Conservation (phyloP, 495 filamentous ascomycete genomes). For the Aspergillus bertholletiae region DNA sequence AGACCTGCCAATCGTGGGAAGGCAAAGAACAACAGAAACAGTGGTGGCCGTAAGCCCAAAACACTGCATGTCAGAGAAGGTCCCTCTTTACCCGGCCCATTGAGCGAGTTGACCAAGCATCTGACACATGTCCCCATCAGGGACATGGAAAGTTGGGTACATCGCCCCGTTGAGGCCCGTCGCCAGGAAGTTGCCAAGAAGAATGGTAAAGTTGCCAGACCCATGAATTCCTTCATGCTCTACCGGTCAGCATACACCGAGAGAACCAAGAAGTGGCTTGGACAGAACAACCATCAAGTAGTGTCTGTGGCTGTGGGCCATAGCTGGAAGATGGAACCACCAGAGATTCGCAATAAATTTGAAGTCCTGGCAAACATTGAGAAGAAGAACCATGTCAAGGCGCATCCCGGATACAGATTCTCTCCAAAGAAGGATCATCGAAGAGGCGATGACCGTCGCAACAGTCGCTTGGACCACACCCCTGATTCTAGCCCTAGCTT, state of each 20-base stretch:
- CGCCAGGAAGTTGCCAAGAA: constrained; percentile 63
- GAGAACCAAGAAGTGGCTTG: constrained; percentile 75
- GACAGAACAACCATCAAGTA: constrained; percentile 90
- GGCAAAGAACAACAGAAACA: constrained; percentile 3
- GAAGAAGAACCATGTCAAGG: constrained; percentile 76
- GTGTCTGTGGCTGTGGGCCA: constrained; percentile 80
- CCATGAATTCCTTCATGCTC: constrained; percentile 99
- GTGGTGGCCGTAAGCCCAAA: constrained; percentile 9
- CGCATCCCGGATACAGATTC: constrained; percentile 95
- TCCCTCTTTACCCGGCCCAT: constrained; percentile 41
- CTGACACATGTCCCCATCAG: constrained; percentile 59
- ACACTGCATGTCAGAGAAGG: constrained; percentile 1
- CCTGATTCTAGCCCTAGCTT: constrained; percentile 20
- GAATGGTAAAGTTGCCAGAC: constrained; percentile 80
- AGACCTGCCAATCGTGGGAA: not conserved
- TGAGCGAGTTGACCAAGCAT: constrained; percentile 75
- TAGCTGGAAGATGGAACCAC: constrained; percentile 82
- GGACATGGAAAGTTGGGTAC: constrained; percentile 82
- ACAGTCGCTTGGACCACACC: constrained; percentile 7
- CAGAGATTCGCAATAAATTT: constrained; percentile 70
- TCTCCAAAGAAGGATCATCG: constrained; percentile 72
- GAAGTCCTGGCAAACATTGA: constrained; percentile 78
- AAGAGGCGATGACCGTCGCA: constrained; percentile 33
- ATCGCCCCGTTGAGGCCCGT: constrained; percentile 63
- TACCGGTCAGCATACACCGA: constrained; percentile 93